Percentiles rank a stretch among this genome's conserved stretches.
Evolutionary conservation across 208 protist species (phyloP).

Genomic region (Plasmodiophora brassicae): DNA sequence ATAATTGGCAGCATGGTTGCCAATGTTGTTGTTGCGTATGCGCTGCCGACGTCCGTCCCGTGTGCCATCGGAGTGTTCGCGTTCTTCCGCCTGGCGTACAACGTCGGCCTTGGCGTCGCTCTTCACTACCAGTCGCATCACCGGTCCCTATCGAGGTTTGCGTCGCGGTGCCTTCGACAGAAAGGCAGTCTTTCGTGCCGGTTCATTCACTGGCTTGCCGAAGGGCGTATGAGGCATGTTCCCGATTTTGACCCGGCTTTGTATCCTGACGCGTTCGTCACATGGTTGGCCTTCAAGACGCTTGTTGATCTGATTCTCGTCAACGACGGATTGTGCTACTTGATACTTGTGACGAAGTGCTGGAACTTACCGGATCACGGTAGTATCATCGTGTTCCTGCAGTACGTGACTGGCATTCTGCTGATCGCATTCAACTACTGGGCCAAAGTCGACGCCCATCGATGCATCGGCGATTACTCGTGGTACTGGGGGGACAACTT

Average conservation of each 20-base stretch:
- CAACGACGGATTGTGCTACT: slow-evolving; percentile 77
- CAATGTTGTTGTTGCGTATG: background rate
- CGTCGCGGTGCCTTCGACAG: background rate
- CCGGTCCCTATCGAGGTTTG: background rate
- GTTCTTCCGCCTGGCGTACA: slow-evolving; percentile 84
- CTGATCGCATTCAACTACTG: slow-evolving; percentile 78
- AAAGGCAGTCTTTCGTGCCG: background rate
- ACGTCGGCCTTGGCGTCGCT: slow-evolving; percentile 77
- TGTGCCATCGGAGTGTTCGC: slow-evolving; percentile 58
- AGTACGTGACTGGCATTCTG: slow-evolving; percentile 64
- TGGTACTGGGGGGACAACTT: slow-evolving; percentile 95
- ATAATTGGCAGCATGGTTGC: background rate
- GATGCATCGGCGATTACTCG: slow-evolving; percentile 84
- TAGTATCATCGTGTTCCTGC: slow-evolving; percentile 59
- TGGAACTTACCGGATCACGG: slow-evolving; percentile 39
- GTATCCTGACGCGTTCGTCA: slow-evolving; percentile 71
- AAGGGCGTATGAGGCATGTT: background rate
- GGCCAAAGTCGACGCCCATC: slow-evolving; percentile 85
- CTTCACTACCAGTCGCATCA: slow-evolving; percentile 73
- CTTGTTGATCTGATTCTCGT: slow-evolving; percentile 83
- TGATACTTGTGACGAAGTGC: slow-evolving; percentile 51
- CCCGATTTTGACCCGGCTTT: background rate
- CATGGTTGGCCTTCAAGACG: slow-evolving; percentile 83
- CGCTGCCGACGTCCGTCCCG: background rate
- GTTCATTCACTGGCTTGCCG: background rate